Base-by-base conservation (phyloP, 176 grass and related monocot genomes). In the Tillandsia leiboldiana region DNA sequence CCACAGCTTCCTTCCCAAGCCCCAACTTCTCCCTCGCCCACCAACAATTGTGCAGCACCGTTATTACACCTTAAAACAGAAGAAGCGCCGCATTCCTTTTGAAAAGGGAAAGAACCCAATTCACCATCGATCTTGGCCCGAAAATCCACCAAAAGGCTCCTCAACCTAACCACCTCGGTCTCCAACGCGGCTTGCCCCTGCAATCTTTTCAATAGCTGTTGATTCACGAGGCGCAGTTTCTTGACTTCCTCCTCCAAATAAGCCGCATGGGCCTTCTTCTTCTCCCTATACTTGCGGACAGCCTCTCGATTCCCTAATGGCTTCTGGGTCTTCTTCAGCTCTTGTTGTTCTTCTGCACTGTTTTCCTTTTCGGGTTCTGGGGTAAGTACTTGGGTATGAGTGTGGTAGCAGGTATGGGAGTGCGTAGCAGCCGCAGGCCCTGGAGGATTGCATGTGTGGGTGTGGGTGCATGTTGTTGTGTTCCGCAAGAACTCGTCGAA, bases 241-340 rank as follows among this genome's bases (percentile, higher is more conserved):
- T 75, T 87, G 52, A 86, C 69, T 50, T 97, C 93, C 72, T 92
- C 93, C 73, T 97, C 89, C 56, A 97, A 75, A 69, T 82, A 97
- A 13, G 82, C 68, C 1, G 86, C 70, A 49, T 83, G 93, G 0
- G 93, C 93, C 64, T 97, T 97, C 84, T 97, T 97, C 89, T 90
- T 92, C 75, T 90, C 84, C 54, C 93, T 66, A 78, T 97, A 97
- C 81, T 92, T 97, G 66, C 86, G 86, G n/a, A 97, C 89, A 12
- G 89, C 93, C 67, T 85, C 93, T 57, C 84, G 66, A 47, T 97
- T 97, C 26, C 86, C 89, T 42, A 87, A 48, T 14, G 89, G 79
- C 64, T 71, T 84, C 49, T 74, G 63, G 14, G 33, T 52, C 28
- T 75, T 87, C 51, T 83, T 90, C 47, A 12, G 64, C 11, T 86